A percentile compares a stretch with the other conserved stretches of the same genome.
phyloP scores from a whole-genome alignment of 345 rosid genomes.

The Citrus reticulata region DNA sequence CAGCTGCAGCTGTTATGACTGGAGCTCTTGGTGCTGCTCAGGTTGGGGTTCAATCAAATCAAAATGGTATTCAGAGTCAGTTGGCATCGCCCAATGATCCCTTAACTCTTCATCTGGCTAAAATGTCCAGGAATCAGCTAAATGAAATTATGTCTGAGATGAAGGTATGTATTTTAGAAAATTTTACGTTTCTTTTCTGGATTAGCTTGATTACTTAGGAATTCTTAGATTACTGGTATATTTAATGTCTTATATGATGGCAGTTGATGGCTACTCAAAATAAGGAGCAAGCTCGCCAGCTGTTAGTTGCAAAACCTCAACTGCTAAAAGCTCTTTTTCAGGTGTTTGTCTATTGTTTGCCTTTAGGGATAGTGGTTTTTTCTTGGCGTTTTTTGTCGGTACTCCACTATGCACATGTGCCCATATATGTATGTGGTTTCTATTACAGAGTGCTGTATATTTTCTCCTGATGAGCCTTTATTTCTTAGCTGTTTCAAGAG shows the following conservation, averaged over 20 bases:
- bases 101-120: slow-evolving; percentile 83
- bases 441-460: background rate
- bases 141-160: slow-evolving; percentile 68
- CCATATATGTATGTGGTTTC: background rate
- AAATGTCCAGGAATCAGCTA: slow-evolving; percentile 84
- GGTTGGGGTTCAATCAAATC: slow-evolving; percentile 46
- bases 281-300: slow-evolving; percentile 71
- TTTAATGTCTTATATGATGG: slow-evolving; percentile 14
- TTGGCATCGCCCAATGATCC: slow-evolving; percentile 70
- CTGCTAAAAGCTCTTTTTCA: slow-evolving; percentile 83
- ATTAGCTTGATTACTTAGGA: background rate
- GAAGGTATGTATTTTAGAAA: slow-evolving; percentile 47
- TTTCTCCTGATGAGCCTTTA: background rate
- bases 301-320: slow-evolving; percentile 70
- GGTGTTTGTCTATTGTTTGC: slow-evolving; percentile 39
- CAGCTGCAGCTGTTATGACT: slow-evolving; percentile 74
- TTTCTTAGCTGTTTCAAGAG: background rate
- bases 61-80: slow-evolving; percentile 43
- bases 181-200: background rate
- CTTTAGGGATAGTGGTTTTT: background rate
- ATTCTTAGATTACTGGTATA: background rate
- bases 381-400: background rate
- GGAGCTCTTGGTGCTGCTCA: slow-evolving; percentile 79
- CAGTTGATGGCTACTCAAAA: slow-evolving; percentile 74
- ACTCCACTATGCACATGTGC: background rate